phyloP scores from a whole-genome alignment of 1,284 basidiomycete genomes.

The Ganoderma leucocontextum region DNA sequence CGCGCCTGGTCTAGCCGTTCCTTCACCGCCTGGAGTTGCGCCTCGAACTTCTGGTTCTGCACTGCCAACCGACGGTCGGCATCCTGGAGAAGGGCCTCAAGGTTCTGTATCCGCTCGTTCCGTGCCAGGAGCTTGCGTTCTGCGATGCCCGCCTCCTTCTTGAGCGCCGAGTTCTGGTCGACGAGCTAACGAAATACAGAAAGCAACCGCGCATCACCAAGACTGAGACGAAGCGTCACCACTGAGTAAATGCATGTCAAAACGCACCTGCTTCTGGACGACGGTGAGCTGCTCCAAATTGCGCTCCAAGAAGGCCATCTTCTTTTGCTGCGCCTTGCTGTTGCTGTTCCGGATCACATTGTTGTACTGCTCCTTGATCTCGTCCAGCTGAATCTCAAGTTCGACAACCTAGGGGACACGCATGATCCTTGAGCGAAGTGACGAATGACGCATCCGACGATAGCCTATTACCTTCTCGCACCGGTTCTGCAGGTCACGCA shows the following conservation, averaged over 20 bases:
- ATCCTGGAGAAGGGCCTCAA: constrained; percentile 92
- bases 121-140: constrained; percentile 96
- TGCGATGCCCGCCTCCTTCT: constrained; percentile 97
- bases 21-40: constrained; percentile 90
- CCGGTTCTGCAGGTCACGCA: constrained; percentile 98
- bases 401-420: constrained; percentile 85
- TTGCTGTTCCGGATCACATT: constrained; percentile 98
- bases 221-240: constrained; percentile 14
- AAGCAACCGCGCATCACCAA: constrained; percentile 23
- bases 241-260: constrained; percentile 9
- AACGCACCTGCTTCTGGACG: constrained; percentile 94
- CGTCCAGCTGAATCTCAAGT: constrained; percentile 98
- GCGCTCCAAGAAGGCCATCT: constrained; percentile 98
- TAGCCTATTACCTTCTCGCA: constrained; percentile 89
- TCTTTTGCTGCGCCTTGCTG: constrained; percentile 98
- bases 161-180: constrained; percentile 96
- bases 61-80: constrained; percentile 90
- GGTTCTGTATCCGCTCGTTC: constrained; percentile 96
- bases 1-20: constrained; percentile 92
- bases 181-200: constrained; percentile 73
- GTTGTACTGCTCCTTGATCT: constrained; percentile 99
- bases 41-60: constrained; percentile 96
- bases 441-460: constrained; percentile 15
- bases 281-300: constrained; percentile 96
- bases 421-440: constrained; percentile 15